A percentile compares a stretch with the other conserved stretches of the same genome.
phyloP scores from a whole-genome alignment of 805 yeast species.

The Candida broadrunensis region DNA sequence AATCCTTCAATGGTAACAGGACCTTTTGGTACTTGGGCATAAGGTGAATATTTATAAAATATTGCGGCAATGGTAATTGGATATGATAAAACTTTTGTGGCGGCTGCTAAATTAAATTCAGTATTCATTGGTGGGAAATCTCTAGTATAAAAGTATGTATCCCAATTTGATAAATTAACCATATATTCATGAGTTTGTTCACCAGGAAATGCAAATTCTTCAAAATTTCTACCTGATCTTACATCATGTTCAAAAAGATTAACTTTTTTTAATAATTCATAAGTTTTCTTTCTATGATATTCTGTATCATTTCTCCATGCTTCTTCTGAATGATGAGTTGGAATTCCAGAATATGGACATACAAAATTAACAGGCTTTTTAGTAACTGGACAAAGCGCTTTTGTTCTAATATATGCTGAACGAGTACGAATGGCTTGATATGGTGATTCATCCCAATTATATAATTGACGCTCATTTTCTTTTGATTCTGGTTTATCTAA shows the following conservation, averaged over 20 bases:
- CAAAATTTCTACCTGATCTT: conserved; percentile 89
- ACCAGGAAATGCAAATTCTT: conserved; percentile 92
- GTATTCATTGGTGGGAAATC: conserved; percentile 95
- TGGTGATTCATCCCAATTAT: conserved; percentile 92
- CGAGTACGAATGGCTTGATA: conserved; percentile 82
- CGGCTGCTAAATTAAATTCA: conserved; percentile 92
- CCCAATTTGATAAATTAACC: conserved; percentile 86
- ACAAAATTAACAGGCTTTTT: conserved; percentile 74
- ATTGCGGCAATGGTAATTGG: conserved; percentile 87
- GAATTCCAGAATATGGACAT: conserved; percentile 93
- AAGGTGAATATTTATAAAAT: conserved; percentile 83
- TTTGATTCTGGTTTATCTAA: conserved; percentile 27
- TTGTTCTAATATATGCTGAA: conserved; percentile 85
- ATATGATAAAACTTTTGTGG: conserved; percentile 89
- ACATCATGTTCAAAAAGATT: conserved; percentile 93
- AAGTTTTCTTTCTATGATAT: conserved; percentile 65
- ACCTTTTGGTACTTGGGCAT: conserved; percentile 75
- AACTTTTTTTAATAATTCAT: conserved; percentile 77
- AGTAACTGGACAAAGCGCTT: conserved; percentile 90
- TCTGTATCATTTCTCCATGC: conserved; percentile 83
- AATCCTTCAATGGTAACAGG: conserved; percentile 90
- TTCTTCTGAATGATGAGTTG: conserved; percentile 87
- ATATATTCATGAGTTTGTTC: conserved; percentile 70
- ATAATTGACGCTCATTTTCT: conserved; percentile 28
- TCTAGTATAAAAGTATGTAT: conserved; percentile 87